Conservation (phyloP, 495 filamentous ascomycete genomes). For the Acidiella bohemica region DNA sequence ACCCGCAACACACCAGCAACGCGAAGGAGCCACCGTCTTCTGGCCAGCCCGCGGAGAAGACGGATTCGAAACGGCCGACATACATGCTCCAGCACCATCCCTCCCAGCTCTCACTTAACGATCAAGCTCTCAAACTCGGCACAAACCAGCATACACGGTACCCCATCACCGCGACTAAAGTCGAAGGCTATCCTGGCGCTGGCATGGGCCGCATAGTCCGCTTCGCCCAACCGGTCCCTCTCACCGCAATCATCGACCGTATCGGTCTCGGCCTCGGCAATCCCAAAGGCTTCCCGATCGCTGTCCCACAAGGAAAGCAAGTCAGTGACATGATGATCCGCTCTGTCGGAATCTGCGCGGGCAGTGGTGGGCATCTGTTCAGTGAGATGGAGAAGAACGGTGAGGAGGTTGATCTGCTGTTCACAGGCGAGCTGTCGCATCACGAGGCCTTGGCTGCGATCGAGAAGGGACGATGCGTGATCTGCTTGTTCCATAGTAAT, state of each 20-base stretch:
- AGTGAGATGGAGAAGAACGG: slow-evolving; percentile 35
- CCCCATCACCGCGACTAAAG: slow-evolving; percentile 39
- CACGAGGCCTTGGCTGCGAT: slow-evolving; percentile 77
- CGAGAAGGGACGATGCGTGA: slow-evolving; percentile 73
- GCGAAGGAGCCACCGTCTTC: too few species aligned
- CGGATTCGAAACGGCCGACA: slow-evolving; percentile 18
- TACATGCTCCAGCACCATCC: slow-evolving; percentile 31
- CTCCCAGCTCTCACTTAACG: slow-evolving; percentile 20
- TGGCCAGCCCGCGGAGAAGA: neutral
- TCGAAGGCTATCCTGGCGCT: slow-evolving; percentile 48
- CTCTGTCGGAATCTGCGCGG: slow-evolving; percentile 65
- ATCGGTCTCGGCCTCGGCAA: slow-evolving; percentile 46
- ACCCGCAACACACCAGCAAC: slow-evolving; percentile 5
- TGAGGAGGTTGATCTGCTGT: slow-evolving; percentile 49
- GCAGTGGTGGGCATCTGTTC: slow-evolving; percentile 64
- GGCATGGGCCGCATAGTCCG: slow-evolving; percentile 68
- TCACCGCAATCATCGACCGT: slow-evolving; percentile 48
- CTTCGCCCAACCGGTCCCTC: slow-evolving; percentile 43
- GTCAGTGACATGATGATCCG: slow-evolving; percentile 43
- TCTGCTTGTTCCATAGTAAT: slow-evolving; percentile 81
- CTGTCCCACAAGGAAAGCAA: slow-evolving; percentile 46
- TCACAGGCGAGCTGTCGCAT: slow-evolving; percentile 89
- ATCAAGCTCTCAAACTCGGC: slow-evolving; percentile 22
- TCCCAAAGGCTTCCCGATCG: slow-evolving; percentile 52
- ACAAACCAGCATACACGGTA: slow-evolving; percentile 35